phyloP scores from a whole-genome alignment of 805 yeast species.

The Yarrowia sp. region DNA sequence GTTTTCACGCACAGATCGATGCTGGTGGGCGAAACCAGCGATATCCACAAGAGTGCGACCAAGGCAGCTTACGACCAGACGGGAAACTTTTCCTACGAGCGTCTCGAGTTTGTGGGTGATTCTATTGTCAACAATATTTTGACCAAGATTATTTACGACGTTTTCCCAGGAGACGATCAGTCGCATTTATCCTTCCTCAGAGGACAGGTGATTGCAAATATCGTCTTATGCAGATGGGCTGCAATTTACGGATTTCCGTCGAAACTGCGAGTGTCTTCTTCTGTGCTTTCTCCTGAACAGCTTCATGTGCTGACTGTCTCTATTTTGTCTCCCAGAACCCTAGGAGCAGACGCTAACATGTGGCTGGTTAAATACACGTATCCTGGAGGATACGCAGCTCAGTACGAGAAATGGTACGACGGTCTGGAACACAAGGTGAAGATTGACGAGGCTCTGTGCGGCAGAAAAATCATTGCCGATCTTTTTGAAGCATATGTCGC shows the following conservation, averaged over 20 bases:
- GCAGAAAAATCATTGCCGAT: conserved; percentile 71
- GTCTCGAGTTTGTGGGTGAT: conserved; percentile 89
- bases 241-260: conserved; percentile 50
- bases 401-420: neutral
- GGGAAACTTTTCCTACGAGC: conserved; percentile 70
- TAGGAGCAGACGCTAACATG: neutral
- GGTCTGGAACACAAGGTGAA: neutral
- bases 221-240: conserved; percentile 68
- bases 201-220: conserved; percentile 68
- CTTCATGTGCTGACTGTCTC: neutral
- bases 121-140: conserved; percentile 73
- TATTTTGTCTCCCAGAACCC: neutral
- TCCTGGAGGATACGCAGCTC: conserved; percentile 12
- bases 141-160: conserved; percentile 61
- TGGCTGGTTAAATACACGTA: conserved; percentile 9
- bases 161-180: conserved; percentile 71
- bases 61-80: conserved; percentile 38
- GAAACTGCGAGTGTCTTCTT: neutral
- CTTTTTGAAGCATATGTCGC: conserved; percentile 93
- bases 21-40: conserved; percentile 36
- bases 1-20: conserved; percentile 80
- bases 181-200: conserved; percentile 76
- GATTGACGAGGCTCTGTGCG: conserved; percentile 28
- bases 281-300: conserved; percentile 43
- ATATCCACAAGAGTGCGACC: conserved; percentile 45